These are phyloP conservation scores for Dendrobium huoshanense DNA, from an alignment of 106 monocot species.

Conservation along the genomic window DNA sequence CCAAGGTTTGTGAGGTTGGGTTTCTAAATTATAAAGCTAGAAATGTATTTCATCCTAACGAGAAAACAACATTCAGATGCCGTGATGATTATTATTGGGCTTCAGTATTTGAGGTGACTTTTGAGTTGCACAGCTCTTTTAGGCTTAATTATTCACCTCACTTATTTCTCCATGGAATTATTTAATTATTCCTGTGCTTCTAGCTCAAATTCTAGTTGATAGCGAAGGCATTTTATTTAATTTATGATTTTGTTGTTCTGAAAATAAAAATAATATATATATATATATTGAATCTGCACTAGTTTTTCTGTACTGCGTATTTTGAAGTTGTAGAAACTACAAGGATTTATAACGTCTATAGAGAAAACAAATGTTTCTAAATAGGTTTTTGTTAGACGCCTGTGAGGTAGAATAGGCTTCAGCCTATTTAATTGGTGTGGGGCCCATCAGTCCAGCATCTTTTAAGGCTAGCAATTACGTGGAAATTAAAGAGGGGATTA, in stretches of 20 bases:
- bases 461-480: too few relatives aligned
- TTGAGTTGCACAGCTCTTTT: background rate
- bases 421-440: too few relatives aligned
- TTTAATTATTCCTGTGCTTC: background rate
- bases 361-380: background rate
- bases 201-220: background rate
- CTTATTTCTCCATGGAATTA: background rate
- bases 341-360: background rate
- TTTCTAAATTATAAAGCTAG: constrained; percentile 67
- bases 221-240: background rate
- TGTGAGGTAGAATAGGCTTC: too few relatives aligned
- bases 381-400: background rate
- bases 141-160: background rate
- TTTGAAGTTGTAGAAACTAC: background rate
- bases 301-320: background rate
- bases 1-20: constrained; percentile 79
- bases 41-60: constrained; percentile 51
- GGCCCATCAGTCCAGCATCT: too few relatives aligned
- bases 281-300: background rate
- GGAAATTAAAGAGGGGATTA: too few relatives aligned
- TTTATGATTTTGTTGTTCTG: background rate
- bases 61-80: constrained; percentile 58
- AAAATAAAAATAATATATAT: background rate
- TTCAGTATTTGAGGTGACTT: constrained; percentile 82
- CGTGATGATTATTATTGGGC: constrained; percentile 99